These are phyloP conservation scores for Ricinus communis DNA, from an alignment of 345 rosid species.

Conservation along the genomic window DNA sequence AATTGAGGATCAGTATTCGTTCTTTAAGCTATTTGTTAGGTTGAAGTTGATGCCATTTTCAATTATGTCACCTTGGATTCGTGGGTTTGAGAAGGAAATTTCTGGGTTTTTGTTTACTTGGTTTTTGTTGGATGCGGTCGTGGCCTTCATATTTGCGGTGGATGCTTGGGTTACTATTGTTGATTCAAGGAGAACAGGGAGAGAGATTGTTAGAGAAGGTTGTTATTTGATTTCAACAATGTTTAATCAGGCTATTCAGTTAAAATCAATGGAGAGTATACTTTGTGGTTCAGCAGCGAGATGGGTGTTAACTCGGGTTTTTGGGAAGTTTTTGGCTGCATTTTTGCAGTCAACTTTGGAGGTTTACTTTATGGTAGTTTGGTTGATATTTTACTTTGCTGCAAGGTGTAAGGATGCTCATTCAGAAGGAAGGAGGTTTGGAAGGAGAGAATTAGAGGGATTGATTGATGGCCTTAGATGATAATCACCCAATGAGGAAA, in stretches of 20 bases:
- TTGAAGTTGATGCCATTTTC: slow-evolving; percentile 92
- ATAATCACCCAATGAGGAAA: slow-evolving; percentile 30
- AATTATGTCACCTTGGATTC: slow-evolving; percentile 74
- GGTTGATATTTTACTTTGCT: slow-evolving; percentile 80
- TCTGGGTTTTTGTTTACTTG: slow-evolving; percentile 81
- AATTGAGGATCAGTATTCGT: slow-evolving; percentile 82
- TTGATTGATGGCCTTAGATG: slow-evolving; percentile 69
- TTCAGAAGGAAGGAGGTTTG: slow-evolving; percentile 71
- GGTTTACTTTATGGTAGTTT: slow-evolving; percentile 85
- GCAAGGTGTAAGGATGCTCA: slow-evolving; percentile 72
- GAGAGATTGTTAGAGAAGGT: slow-evolving; percentile 91
- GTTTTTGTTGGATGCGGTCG: slow-evolving; percentile 72
- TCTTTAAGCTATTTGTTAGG: slow-evolving; percentile 81
- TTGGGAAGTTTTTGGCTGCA: slow-evolving; percentile 60
- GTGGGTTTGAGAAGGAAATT: slow-evolving; percentile 80
- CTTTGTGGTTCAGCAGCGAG: slow-evolving; percentile 72
- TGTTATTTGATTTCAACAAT: slow-evolving; percentile 63
- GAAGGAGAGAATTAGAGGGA: slow-evolving; percentile 79
- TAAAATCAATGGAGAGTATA: slow-evolving; percentile 77
- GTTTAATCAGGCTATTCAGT: slow-evolving; percentile 73
- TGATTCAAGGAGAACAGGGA: slow-evolving; percentile 78
- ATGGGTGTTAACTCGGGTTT: slow-evolving; percentile 47
- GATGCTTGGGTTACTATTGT: slow-evolving; percentile 86
- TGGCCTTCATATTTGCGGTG: slow-evolving; percentile 64
- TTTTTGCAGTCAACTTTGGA: slow-evolving; percentile 71